A percentile compares a stretch with the other conserved stretches of the same genome.
Conservation (phyloP, 2,329 filamentous ascomycete species). For the Hypoxylon sp. region DNA sequence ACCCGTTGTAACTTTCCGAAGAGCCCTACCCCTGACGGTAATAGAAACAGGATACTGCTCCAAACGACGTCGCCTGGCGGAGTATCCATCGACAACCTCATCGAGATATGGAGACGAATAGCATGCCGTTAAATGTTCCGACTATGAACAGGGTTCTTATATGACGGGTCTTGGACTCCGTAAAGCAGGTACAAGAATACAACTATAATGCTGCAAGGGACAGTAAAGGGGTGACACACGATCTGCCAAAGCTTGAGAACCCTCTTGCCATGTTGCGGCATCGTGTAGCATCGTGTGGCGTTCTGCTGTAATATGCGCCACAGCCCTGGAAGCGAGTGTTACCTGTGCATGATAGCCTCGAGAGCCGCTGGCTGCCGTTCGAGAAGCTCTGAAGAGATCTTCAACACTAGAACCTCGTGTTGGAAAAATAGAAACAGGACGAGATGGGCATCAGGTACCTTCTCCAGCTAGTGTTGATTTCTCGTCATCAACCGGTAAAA, state of each 20-base stretch:
- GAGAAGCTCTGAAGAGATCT: conserved; percentile 31
- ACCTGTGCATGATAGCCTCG: conserved; percentile 37
- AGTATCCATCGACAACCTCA: conserved; percentile 28
- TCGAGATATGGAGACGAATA: conserved; percentile 25
- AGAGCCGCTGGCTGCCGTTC: conserved; percentile 30
- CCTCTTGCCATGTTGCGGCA: conserved; percentile 16
- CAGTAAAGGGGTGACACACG: conserved; percentile 14
- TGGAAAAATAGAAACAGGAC: conserved; percentile 39
- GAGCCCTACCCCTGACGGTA: conserved; percentile 1
- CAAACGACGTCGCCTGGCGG: conserved; percentile 9
- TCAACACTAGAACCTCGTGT: conserved; percentile 41
- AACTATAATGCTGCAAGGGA: conserved; percentile 42
- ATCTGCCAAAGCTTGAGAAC: conserved; percentile 23
- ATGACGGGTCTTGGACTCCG: conserved; percentile 26
- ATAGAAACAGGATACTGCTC: conserved; percentile 6
- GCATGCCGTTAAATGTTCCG: conserved; percentile 21
- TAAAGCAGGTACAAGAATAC: conserved; percentile 30
- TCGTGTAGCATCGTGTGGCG: conserved; percentile 31
- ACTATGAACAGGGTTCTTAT: conserved; percentile 28
- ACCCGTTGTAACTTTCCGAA: conserved; percentile 11
- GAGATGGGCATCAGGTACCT: conserved; percentile 7
- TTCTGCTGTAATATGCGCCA: conserved; percentile 26
- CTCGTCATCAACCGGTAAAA: conserved; percentile 1
- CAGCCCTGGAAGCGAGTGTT: conserved; percentile 27
- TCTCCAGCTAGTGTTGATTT: conserved; percentile 18